Base-by-base conservation (phyloP, 2,329 filamentous ascomycete species). In the Leptographium galeiforme region DNA sequence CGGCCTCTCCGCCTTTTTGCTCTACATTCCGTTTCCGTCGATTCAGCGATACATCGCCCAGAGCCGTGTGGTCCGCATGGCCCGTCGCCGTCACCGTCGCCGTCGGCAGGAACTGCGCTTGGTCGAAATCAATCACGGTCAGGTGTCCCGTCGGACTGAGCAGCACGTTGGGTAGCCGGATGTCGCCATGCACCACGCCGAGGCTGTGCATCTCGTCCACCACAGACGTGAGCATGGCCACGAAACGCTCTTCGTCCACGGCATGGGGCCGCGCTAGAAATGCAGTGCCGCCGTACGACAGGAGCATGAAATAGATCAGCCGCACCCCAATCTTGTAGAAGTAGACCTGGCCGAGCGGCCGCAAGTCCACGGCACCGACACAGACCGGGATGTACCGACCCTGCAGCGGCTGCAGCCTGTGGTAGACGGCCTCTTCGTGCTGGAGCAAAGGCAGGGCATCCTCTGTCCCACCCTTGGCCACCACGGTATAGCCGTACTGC, bases 401-500 rank as follows among this genome's bases (percentile, higher is more conserved):
- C 19, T 44, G 19, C 41, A 44, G 18, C 18, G 41, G 19, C 18
- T 44, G 19, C 13, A 25, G 11, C 41, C 41, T 25, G 18, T 44
- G 18, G 11, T 44, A 41, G 6, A 57, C 33, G 18, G 33, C 33
- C 33, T 34, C 33, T 34, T 34, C 33, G 11, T 34, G 33, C 11
- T 34, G 6, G 6, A 34, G 33, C 33, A 34, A 34, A 34, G 33
- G 33, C 11, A 34, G 6, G 33, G 11, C 33, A 34, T 11, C 33
- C 11, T 34, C 33, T 34, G 33, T 48, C n/a, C 14, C 46, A 32
- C 66, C 66, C 57, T 75, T 75, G 48, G 64, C 60, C 32, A 68
- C 61, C 44, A 74, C 67, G 4, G 65, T 70, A 59, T 74, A 74
- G 56, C 68, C 64, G 56, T 72, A 65, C 1, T 56, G 60, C 36